Evolutionary conservation across 108 stramenopile species (phyloP).

Genomic region (Mediolabrus comicus): DNA sequence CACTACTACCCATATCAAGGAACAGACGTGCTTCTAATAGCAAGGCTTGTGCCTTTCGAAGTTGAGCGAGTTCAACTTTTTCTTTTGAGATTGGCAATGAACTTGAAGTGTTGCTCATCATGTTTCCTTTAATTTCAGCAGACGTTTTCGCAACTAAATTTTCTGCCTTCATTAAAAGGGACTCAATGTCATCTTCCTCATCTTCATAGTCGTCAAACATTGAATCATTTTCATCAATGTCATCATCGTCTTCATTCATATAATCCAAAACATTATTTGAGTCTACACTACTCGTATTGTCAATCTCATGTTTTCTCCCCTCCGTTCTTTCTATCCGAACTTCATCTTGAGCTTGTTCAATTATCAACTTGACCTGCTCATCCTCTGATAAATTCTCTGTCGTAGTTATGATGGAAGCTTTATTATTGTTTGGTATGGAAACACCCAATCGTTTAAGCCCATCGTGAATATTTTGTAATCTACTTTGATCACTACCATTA

Average conservation of each 20-base stretch:
- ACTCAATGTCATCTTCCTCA: slow-evolving; percentile 27
- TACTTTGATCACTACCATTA: slow-evolving; percentile 1
- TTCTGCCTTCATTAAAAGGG: slow-evolving; percentile 24
- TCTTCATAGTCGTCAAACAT: slow-evolving; percentile 42
- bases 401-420: too few relatives aligned
- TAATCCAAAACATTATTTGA: background rate
- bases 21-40: slow-evolving; percentile 31
- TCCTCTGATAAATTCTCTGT: slow-evolving; percentile 19
- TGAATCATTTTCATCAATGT: slow-evolving; percentile 37
- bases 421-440: slow-evolving; percentile 19
- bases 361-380: slow-evolving; percentile 35
- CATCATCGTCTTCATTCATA: background rate
- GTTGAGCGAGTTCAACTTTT: slow-evolving; percentile 10
- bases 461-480: slow-evolving; percentile 19
- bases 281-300: too few relatives aligned
- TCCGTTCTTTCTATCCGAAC: slow-evolving; percentile 28
- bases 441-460: slow-evolving; percentile 32
- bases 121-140: background rate
- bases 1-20: slow-evolving; percentile 17
- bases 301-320: too few relatives aligned
- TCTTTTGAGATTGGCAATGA: background rate
- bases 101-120: background rate
- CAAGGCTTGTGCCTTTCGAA: slow-evolving; percentile 23
- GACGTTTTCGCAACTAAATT: slow-evolving; percentile 19
- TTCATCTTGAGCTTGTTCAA: slow-evolving; percentile 33